Percentiles rank a stretch among this genome's conserved stretches.
Evolutionary conservation across 2,329 filamentous ascomycete species (phyloP).

Genomic region (Lachnellula suecica): DNA sequence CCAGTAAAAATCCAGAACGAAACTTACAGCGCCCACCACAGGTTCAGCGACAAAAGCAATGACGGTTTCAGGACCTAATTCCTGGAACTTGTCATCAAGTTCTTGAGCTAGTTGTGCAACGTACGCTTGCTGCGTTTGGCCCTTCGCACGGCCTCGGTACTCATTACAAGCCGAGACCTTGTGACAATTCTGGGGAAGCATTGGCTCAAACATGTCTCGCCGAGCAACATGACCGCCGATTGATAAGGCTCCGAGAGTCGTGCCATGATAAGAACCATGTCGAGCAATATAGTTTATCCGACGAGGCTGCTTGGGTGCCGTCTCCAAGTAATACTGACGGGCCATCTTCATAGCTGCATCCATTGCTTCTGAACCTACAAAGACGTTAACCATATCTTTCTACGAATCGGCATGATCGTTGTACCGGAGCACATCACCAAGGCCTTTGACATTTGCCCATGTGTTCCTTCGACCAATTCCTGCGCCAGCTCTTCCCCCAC

Average conservation of each 20-base stretch:
- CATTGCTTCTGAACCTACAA: too few species aligned
- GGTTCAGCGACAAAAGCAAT: background rate
- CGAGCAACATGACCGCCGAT: background rate
- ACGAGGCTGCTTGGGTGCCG: background rate
- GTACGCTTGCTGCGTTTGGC: background rate
- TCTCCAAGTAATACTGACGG: background rate
- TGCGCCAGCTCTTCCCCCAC: too few species aligned
- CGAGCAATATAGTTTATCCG: background rate
- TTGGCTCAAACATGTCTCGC: background rate
- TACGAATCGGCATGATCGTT: too few species aligned
- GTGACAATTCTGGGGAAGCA: background rate
- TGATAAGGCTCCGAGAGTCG: background rate
- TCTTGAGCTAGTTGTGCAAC: background rate
- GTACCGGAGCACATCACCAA: too few species aligned
- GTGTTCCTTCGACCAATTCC: too few species aligned
- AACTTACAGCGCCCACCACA: background rate
- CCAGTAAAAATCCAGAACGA: too few species aligned
- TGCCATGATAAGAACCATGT: background rate
- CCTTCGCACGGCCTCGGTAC: background rate
- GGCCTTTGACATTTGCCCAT: too few species aligned
- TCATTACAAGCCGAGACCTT: background rate
- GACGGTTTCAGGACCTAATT: background rate
- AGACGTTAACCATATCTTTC: too few species aligned
- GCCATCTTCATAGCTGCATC: background rate
- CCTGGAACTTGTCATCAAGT: background rate